These are phyloP conservation scores for Russula sp. DNA, from an alignment of 768 basidiomycete species.

Conservation along the genomic window DNA sequence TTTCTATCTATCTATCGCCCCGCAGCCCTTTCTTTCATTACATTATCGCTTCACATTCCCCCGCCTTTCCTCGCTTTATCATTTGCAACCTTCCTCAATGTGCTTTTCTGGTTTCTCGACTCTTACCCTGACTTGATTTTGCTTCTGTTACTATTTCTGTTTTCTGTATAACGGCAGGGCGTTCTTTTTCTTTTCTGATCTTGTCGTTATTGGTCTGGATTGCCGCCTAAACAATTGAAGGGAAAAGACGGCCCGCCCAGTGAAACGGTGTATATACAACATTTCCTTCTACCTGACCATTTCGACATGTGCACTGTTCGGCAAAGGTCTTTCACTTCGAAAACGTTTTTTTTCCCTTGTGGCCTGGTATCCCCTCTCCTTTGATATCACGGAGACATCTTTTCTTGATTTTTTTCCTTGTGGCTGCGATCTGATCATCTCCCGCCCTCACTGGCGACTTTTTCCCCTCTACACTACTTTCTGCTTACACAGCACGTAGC, in stretches of 20 bases:
- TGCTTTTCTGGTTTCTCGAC: conserved; percentile 9
- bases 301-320: conserved; percentile 1
- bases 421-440: not conserved
- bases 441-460: conserved; percentile 27
- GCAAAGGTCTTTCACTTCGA: conserved; percentile 6
- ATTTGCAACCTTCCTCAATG: not conserved
- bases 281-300: not conserved
- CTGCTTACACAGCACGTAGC: not conserved
- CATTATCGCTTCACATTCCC: conserved; percentile 16
- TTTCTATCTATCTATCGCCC: conserved; percentile 18
- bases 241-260: not conserved
- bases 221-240: conserved; percentile 3
- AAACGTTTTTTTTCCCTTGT: not conserved
- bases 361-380: not conserved
- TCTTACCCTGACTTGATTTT: conserved; percentile 1
- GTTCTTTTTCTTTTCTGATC: not conserved
- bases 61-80: not conserved
- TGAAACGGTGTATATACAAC: conserved; percentile 11
- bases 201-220: conserved; percentile 6
- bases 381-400: not conserved
- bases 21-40: conserved; percentile 14
- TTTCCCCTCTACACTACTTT: not conserved
- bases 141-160: conserved; percentile 15
- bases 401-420: not conserved
- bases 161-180: conserved; percentile 14